phyloP scores from a whole-genome alignment of 495 filamentous ascomycete genomes.

The Penicillium odoratum region DNA sequence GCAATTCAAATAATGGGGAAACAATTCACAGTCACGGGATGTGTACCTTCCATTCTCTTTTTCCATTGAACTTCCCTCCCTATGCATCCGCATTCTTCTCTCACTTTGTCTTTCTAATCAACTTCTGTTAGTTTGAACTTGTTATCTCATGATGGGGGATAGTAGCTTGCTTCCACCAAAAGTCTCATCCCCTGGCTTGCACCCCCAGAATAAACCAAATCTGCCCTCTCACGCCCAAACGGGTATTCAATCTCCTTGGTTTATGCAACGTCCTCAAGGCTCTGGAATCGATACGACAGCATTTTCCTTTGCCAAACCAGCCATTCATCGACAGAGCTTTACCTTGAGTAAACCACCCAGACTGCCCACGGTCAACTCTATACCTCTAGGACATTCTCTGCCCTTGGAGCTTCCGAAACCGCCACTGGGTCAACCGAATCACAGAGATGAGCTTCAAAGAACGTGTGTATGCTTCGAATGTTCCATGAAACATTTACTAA shows the following conservation, averaged over 20 bases:
- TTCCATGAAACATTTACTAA: neutral
- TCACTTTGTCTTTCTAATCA: neutral
- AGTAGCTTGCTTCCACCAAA: neutral
- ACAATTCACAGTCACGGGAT: no score
- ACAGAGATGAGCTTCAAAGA: neutral
- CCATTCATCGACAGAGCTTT: slow-evolving; percentile 25
- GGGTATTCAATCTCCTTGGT: slow-evolving; percentile 11
- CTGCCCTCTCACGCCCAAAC: neutral
- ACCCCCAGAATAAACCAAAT: neutral
- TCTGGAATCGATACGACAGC: slow-evolving; percentile 32
- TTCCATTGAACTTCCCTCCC: neutral
- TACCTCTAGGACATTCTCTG: neutral
- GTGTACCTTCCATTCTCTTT: no score
- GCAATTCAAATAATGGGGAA: no score
- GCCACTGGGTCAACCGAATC: neutral
- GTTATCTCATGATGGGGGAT: neutral
- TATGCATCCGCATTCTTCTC: neutral
- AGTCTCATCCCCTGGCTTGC: neutral
- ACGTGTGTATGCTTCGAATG: neutral
- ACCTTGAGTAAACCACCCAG: slow-evolving; percentile 21
- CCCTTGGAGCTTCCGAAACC: neutral
- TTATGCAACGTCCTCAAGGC: slow-evolving; percentile 35
- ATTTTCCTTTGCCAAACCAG: slow-evolving; percentile 39
- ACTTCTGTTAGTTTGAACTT: no score
- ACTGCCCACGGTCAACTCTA: neutral